These are phyloP conservation scores for Ambrosiella beaveri DNA, from an alignment of 2,329 filamentous ascomycete genomes.

Conservation along the genomic window DNA sequence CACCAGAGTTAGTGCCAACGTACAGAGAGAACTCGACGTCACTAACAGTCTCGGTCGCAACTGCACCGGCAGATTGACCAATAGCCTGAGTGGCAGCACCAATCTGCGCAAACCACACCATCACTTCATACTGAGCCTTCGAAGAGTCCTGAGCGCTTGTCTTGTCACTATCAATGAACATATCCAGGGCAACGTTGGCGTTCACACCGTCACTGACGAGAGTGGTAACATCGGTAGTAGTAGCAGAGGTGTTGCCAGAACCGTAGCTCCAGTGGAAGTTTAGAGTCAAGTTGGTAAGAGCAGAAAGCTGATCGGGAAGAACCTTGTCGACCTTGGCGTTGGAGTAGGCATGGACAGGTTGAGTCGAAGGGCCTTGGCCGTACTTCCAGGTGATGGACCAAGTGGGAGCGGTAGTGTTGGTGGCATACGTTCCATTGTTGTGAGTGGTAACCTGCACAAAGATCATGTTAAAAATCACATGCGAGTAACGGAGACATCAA, in stretches of 20 bases:
- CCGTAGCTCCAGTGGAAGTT: constrained; percentile 34
- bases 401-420: constrained; percentile 27
- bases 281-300: constrained; percentile 25
- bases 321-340: constrained; percentile 32
- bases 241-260: constrained; percentile 24
- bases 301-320: constrained; percentile 26
- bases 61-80: constrained; percentile 21
- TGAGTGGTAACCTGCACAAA: constrained; percentile 27
- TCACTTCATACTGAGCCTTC: constrained; percentile 33
- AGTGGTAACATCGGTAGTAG: constrained; percentile 20
- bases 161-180: constrained; percentile 35
- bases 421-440: constrained; percentile 33
- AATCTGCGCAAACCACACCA: constrained; percentile 37
- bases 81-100: constrained; percentile 31
- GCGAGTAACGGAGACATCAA: not conserved
- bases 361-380: constrained; percentile 22
- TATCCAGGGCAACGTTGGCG: constrained; percentile 40
- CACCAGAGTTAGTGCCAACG: constrained; percentile 22
- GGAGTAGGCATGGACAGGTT: constrained; percentile 37
- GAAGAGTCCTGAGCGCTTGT: constrained; percentile 23
- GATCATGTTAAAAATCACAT: not conserved
- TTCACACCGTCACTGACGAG: constrained; percentile 25
- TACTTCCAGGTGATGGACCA: constrained; percentile 39
- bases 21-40: constrained; percentile 28
- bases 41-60: constrained; percentile 23